Percentiles rank a stretch among this genome's conserved stretches.
phyloP scores from a whole-genome alignment of 2,329 filamentous ascomycete species.

The Curvularia lunata region DNA sequence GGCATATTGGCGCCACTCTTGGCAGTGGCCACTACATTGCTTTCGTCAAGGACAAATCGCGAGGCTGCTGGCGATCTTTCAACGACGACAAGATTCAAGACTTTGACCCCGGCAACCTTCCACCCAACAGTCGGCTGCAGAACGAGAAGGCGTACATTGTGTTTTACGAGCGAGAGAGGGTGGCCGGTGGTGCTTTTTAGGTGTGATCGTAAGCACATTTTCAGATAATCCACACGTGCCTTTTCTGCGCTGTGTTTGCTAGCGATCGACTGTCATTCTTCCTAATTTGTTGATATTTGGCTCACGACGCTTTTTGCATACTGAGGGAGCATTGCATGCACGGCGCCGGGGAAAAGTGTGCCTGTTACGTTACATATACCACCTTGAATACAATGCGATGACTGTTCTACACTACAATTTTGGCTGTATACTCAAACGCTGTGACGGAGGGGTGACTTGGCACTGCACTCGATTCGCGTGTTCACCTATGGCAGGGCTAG shows the following conservation, averaged over 20 bases:
- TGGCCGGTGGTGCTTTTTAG: constrained; percentile 41
- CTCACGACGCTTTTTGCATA: constrained; percentile 2
- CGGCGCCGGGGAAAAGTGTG: constrained; percentile 9
- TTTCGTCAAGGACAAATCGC: constrained; percentile 59
- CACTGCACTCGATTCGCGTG: background rate
- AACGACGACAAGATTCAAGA: constrained; percentile 63
- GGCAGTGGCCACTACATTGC: constrained; percentile 81
- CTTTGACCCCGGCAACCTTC: constrained; percentile 62
- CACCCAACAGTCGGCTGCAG: constrained; percentile 59
- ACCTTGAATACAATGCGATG: constrained; percentile 11
- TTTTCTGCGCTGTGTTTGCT: background rate
- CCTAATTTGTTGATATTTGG: constrained; percentile 4
- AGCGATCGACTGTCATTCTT: background rate
- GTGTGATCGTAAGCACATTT: background rate
- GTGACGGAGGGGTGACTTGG: background rate
- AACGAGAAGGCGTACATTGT: constrained; percentile 71
- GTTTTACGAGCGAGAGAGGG: constrained; percentile 61
- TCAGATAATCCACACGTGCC: background rate
- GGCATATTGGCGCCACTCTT: constrained; percentile 72
- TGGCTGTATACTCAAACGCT: background rate
- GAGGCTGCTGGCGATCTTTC: constrained; percentile 66
- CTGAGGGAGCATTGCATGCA: constrained; percentile 16
- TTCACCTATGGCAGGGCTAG: constrained; percentile 9
- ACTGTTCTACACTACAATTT: background rate
- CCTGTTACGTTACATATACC: constrained; percentile 11